Conservation (phyloP, 2,329 filamentous ascomycete genomes). For the Talaromyces sp. region DNA sequence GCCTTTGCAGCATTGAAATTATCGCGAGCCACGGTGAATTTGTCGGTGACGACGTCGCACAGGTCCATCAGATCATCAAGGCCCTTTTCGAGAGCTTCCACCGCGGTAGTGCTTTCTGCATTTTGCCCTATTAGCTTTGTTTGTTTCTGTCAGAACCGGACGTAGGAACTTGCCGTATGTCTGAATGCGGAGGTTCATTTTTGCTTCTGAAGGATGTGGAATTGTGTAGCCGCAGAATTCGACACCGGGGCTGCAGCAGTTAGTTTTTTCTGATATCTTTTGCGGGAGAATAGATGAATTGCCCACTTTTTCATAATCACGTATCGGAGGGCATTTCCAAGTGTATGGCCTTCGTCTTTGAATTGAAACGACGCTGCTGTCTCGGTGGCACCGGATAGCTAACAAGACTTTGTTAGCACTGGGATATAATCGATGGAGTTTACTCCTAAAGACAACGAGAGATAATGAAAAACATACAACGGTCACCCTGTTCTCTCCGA, state of each 20-base stretch:
- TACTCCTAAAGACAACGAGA: too few relatives aligned
- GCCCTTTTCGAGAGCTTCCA: constrained; percentile 84
- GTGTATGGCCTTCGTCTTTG: constrained; percentile 84
- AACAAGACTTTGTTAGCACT: background rate
- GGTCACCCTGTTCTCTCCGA: constrained; percentile 51
- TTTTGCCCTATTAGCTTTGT: background rate
- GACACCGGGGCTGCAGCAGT: constrained; percentile 67
- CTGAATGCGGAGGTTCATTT: constrained; percentile 97
- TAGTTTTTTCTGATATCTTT: background rate
- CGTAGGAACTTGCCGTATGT: constrained; percentile 70
- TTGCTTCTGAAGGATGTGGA: constrained; percentile 88
- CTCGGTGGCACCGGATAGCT: constrained; percentile 79
- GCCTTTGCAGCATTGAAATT: constrained; percentile 45
- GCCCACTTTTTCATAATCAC: constrained; percentile 98
- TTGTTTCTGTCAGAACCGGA: background rate
- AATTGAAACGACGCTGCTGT: constrained; percentile 95
- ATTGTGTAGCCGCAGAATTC: constrained; percentile 99
- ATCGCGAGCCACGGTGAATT: constrained; percentile 67
- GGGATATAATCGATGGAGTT: background rate
- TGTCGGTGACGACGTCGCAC: constrained; percentile 88
- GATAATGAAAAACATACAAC: constrained; percentile 43
- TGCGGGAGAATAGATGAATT: background rate
- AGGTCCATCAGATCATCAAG: constrained; percentile 82
- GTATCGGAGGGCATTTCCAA: constrained; percentile 89
- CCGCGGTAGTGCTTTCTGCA: constrained; percentile 66